Conservation (phyloP, 768 basidiomycete species). For the Pisolithus marmoratus region DNA sequence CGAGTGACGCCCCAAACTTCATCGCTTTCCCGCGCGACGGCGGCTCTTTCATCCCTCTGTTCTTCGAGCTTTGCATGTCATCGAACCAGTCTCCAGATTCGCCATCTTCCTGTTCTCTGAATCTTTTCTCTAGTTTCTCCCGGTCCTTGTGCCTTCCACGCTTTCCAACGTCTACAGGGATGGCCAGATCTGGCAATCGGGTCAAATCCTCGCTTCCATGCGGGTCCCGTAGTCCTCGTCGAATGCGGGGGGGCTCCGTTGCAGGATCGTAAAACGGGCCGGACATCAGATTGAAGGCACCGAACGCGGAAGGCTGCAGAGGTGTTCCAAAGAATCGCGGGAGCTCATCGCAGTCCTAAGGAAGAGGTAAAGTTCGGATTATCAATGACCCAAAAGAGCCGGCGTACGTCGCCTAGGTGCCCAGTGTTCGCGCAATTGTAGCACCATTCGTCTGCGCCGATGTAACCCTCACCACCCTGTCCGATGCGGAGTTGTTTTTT, state of each 20-base stretch:
- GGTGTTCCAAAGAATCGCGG: conserved; percentile 37
- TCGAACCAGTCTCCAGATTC: conserved; percentile 68
- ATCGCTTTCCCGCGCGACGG: conserved; percentile 27
- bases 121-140: conserved; percentile 48
- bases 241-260: conserved; percentile 25
- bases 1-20: conserved; percentile 32
- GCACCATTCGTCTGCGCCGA: conserved; percentile 72
- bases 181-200: conserved; percentile 32
- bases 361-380: background rate
- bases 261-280: conserved; percentile 61
- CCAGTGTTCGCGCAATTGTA: conserved; percentile 72
- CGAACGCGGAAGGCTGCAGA: conserved; percentile 61
- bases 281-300: conserved; percentile 49
- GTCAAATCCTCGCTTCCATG: conserved; percentile 18
- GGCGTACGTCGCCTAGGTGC: conserved; percentile 75
- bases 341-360: conserved; percentile 52
- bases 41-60: conserved; percentile 15
- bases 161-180: conserved; percentile 59
- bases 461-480: conserved; percentile 73
- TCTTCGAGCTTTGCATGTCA: conserved; percentile 27
- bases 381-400: background rate
- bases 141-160: conserved; percentile 57
- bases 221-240: conserved; percentile 36
- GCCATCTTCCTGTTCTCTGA: conserved; percentile 47
- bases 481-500: conserved; percentile 51